Evolutionary conservation across 2,329 filamentous ascomycete species (phyloP), one percentile per base, ranked within the genome.

Genomic region (Davidsoniella neocaledoniae): DNA sequence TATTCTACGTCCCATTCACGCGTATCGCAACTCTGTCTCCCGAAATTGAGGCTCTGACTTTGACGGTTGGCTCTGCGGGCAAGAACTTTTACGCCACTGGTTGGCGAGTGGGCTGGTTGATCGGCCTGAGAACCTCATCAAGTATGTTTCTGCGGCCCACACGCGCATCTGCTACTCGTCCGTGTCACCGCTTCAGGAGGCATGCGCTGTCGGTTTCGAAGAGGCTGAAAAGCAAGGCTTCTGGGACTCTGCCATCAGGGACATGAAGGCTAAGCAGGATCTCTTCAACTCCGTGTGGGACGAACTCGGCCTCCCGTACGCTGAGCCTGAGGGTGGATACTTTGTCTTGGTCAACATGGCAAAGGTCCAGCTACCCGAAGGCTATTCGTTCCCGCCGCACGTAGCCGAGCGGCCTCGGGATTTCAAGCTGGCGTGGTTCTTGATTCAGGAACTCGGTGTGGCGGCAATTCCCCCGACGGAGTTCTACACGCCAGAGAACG

Each of bases 81-180:
- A 98, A 98, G 74, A 93, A 91, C 70, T 98, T 98, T 66, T 96
- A 96, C 61, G 86, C 86, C 51, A 98, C 91, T 0, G 91, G 91
- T 44, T 98, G 91, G 91, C 81, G 91, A 52, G 88, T 96, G 4
- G 77, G 91, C 50, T 98, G 90, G 79, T 71, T 98, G 37, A 91
- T 96, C 60, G 91, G 91, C 0, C 85, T 0, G 77, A 86, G 48
- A 77, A 94, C 54, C 71, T 96, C 48, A 87, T 96, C 67, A 83
- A 93, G 62, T 85, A 94, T 62, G 90, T 94, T 33, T 79, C 84
- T 9, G 86, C 86, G 16, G 91, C 91, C 1, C 91, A 98, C 64
- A 96, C 90, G 0, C 78, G 90, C 49, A 96, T 98, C 61, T 96
- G 91, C 71, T 98, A 91, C 69, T 87, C 83, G 46, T 88, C 84